A percentile compares a stretch with the other conserved stretches of the same genome.
phyloP scores from a whole-genome alignment of 495 filamentous ascomycete species.

The Jackrogersella multiformis region DNA sequence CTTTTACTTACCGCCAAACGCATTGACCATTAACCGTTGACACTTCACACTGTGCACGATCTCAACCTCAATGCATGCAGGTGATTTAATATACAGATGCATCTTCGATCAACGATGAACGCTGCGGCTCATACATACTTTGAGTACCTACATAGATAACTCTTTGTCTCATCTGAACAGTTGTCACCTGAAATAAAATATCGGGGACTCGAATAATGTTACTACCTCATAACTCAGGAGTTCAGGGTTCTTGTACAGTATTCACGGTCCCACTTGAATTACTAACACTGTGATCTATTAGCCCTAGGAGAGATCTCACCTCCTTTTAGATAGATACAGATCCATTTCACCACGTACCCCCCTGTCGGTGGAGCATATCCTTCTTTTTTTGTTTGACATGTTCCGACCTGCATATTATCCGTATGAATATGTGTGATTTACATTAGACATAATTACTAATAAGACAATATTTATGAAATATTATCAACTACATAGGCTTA shows the following conservation, averaged over 20 bases:
- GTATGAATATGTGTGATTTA: neutral
- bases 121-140: neutral
- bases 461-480: too few relatives aligned
- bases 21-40: slow-evolving; percentile 19
- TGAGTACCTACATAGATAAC: neutral
- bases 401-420: neutral
- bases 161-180: neutral
- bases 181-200: neutral
- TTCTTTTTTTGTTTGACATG: neutral
- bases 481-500: too few relatives aligned
- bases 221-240: neutral
- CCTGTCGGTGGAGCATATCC: neutral
- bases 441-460: neutral
- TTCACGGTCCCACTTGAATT: neutral
- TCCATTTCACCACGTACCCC: slow-evolving; percentile 11
- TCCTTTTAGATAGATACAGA: neutral
- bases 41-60: neutral
- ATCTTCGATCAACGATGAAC: neutral
- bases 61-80: neutral
- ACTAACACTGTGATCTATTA: slow-evolving; percentile 3
- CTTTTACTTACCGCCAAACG: slow-evolving; percentile 36
- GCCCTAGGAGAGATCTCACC: slow-evolving; percentile 6
- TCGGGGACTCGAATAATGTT: neutral
- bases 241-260: slow-evolving; percentile 1
- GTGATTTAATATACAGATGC: neutral